phyloP scores from a whole-genome alignment of 306 rosid species.

The barrel medic (Medicago truncatula) region DNA sequence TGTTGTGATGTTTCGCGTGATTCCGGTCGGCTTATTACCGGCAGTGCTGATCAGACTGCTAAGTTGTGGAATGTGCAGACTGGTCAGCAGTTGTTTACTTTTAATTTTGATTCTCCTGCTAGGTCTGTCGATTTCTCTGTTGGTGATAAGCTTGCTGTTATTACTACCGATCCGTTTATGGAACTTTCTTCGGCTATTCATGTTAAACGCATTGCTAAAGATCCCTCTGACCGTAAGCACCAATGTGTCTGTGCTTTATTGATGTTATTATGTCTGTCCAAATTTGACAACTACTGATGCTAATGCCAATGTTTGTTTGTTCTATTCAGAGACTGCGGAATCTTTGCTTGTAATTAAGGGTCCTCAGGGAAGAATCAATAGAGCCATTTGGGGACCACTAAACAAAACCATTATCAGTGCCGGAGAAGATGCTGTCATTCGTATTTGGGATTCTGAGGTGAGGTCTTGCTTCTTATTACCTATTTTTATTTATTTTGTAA shows the following conservation, averaged over 20 bases:
- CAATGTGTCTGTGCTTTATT: too few species aligned
- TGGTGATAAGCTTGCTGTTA: conserved; percentile 69
- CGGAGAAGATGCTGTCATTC: conserved; percentile 85
- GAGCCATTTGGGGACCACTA: conserved; percentile 87
- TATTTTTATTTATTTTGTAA: background rate
- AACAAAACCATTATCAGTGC: conserved; percentile 82
- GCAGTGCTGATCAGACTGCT: conserved; percentile 83
- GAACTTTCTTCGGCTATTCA: conserved; percentile 75
- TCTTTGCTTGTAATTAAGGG: conserved; percentile 56
- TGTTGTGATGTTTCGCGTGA: conserved; percentile 93
- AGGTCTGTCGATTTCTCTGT: conserved; percentile 73
- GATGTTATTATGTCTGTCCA: background rate
- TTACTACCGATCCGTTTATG: conserved; percentile 84
- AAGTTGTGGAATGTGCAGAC: conserved; percentile 82
- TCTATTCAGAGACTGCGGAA: conserved; percentile 71
- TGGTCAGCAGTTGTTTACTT: conserved; percentile 72
- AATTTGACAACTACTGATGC: background rate
- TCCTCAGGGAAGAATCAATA: too few species aligned
- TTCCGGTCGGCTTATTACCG: conserved; percentile 71
- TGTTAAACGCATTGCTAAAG: conserved; percentile 68
- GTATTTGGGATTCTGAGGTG: conserved; percentile 87
- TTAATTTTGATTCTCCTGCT: conserved; percentile 24
- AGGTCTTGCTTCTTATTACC: conserved; percentile 35
- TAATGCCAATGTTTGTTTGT: background rate
- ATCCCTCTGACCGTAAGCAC: conserved; percentile 60